Evolutionary conservation across 768 basidiomycete species (phyloP), one percentile per base, ranked within the genome.

Genomic region (Pleurotus tuoliensis): DNA sequence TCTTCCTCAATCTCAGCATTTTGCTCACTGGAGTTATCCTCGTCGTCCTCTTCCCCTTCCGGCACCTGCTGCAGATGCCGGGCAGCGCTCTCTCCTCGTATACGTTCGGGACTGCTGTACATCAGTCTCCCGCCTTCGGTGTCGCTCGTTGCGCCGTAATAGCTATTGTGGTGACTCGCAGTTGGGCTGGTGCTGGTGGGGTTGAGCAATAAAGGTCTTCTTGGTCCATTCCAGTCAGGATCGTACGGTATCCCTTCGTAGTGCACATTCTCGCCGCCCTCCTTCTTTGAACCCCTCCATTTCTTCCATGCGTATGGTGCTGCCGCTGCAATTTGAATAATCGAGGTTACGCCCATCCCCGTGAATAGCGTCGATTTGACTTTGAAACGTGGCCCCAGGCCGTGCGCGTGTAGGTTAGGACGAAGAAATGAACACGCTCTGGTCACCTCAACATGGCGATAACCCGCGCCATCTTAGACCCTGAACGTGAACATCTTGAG

Each of bases 1-100:
- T 79, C 73, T 16, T 76, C 72, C 11, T 75, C 78, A 0, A 70
- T 61, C 39, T 69, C 74, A 49, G 67, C 65, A 24, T 69, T 66
- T 40, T 62, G 69, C 30, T 67, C 65, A 55, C 74, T 76, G n/a
- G 72, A 71, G 8, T 73, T 75, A 15, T 73, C 66, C 1, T 68
- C 66, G 12, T 66, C 59, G 6, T 67, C 72, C 41, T 63, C 63
- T 6, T 63, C 63, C 50, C 76, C 73, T 56, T 80, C 78, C 16
- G 73, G 74, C 2, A 79, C 75, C 8, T 71, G 64, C 60, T 66
- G 58, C 8, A 77, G 63, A 2, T 48, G 22, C 11, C 62, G 40
- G 30, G 30, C 30, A 40, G 64, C 56, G 56, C 57, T 63, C n/a
- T 67, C 64, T 18, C 58, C 59, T 18, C 61, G 66, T 13, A 71